phyloP scores from a whole-genome alignment of 2,329 filamentous ascomycete genomes.

The Chaetomium sp. region DNA sequence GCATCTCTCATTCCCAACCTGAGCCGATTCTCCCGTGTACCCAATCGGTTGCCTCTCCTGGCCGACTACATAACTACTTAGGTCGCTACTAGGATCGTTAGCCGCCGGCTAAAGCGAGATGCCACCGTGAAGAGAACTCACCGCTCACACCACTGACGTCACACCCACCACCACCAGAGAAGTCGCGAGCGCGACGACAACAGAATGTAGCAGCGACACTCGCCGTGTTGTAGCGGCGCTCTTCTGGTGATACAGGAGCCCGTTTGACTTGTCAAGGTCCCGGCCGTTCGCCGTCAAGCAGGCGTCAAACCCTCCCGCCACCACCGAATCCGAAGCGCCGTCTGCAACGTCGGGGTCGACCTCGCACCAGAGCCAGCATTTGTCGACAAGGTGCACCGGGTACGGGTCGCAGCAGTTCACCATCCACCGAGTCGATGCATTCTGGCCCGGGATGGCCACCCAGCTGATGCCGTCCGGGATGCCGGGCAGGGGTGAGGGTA shows the following conservation, averaged over 20 bases:
- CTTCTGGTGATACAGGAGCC: not conserved
- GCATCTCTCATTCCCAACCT: not conserved
- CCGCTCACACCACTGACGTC: not conserved
- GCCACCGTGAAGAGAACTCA: not conserved
- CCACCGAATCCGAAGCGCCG: not conserved
- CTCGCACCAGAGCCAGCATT: not conserved
- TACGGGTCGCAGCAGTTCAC: not conserved
- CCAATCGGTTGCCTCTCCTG: too few species aligned
- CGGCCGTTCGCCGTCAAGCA: not conserved
- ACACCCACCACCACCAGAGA: not conserved
- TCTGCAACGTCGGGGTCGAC: not conserved
- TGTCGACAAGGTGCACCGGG: not conserved
- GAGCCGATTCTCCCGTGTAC: too few species aligned
- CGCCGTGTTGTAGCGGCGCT: not conserved
- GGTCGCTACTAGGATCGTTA: not conserved
- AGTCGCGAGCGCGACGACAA: not conserved
- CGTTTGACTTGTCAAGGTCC: not conserved
- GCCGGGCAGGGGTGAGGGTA: not conserved
- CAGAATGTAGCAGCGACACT: not conserved
- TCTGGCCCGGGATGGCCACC: not conserved
- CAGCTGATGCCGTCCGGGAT: not conserved
- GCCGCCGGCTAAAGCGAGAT: not conserved
- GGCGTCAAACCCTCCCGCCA: not conserved
- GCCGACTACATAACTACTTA: too few species aligned
- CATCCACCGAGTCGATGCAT: not conserved